Percentiles rank a stretch among this genome's conserved stretches.
Conservation (phyloP, 1,284 basidiomycete species). For the Pisolithus thermaeus region DNA sequence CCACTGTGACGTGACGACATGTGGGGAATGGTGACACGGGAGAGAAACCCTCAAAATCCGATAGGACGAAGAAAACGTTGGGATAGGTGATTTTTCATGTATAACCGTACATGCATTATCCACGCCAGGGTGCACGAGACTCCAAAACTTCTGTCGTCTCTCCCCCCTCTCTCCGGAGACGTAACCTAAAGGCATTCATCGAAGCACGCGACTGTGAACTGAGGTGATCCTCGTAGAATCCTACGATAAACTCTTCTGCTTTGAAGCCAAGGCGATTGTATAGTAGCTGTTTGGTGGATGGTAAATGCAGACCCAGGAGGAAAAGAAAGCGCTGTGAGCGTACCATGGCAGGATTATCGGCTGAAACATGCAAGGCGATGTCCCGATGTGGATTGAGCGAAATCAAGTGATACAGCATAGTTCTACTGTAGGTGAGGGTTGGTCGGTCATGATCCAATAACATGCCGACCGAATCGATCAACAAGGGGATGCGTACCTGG, state of each 20-base stretch:
- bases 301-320: neutral
- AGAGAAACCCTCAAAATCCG: no score
- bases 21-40: no score
- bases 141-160: no score
- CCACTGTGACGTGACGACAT: no score
- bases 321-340: constrained; percentile 4
- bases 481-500: constrained; percentile 44
- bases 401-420: constrained; percentile 72
- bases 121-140: no score
- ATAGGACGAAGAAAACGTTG: no score
- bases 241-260: constrained; percentile 72
- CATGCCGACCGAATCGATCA: neutral
- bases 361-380: constrained; percentile 74
- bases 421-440: constrained; percentile 33
- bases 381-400: constrained; percentile 63
- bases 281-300: constrained; percentile 42
- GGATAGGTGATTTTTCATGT: no score
- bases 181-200: constrained; percentile 70
- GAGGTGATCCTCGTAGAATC: constrained; percentile 73
- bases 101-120: no score
- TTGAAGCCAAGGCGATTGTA: constrained; percentile 84
- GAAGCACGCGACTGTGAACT: constrained; percentile 59
- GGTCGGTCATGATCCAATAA: neutral
- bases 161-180: constrained; percentile 30
- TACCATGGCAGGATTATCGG: constrained; percentile 75